Base-by-base conservation (phyloP, 2,329 filamentous ascomycete species). In the Cercospora nicotianae region DNA sequence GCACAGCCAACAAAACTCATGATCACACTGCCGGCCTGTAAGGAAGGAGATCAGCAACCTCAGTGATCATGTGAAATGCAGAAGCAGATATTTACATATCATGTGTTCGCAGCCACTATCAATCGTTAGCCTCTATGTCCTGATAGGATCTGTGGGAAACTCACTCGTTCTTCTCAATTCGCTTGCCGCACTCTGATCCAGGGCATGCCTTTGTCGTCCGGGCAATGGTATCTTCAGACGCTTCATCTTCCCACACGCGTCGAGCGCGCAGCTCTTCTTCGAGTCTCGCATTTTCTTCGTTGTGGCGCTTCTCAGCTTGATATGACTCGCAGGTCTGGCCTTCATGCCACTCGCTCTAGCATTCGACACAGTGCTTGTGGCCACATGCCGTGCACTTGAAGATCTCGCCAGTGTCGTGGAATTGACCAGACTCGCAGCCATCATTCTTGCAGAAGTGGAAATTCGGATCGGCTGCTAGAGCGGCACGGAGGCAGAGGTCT, bases 371-470 rank as follows among this genome's bases (percentile, higher is more conserved):
- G 13, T 70, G 66, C 31, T 72, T 67, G 31, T 65, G 36, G 0
- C 51, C 42, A 62, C 76, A 77, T 1, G 16, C 28, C 1, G n/a
- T 33, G 61, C 76, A 77, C 45, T 42, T 60, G 62, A 77, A 72
- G 42, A 75, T 72, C 13, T 75, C 69, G 13, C 69, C 3, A 67
- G 65, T 8, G 6, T 67, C 62, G 28, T 75, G 74, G 20, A 73
- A 60, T 26, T 75, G 74, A 3, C 74, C 75, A 0, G 71, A n/a
- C n/a, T n/a, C n/a, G n/a, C n/a, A n/a, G n/a, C n/a, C n/a, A n/a
- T n/a, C n/a, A n/a, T n/a, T n/a, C n/a, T n/a, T n/a, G n/a, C n/a
- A n/a, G n/a, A n/a, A n/a, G n/a, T n/a, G n/a, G n/a, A n/a, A n/a
- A n/a, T n/a, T n/a, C n/a, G n/a, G n/a, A n/a, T n/a, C n/a, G n/a